Percentiles rank a stretch among this genome's conserved stretches.
Evolutionary conservation across 371 early-diverging fungal species (phyloP).

Genomic region (Coemansia sp.): DNA sequence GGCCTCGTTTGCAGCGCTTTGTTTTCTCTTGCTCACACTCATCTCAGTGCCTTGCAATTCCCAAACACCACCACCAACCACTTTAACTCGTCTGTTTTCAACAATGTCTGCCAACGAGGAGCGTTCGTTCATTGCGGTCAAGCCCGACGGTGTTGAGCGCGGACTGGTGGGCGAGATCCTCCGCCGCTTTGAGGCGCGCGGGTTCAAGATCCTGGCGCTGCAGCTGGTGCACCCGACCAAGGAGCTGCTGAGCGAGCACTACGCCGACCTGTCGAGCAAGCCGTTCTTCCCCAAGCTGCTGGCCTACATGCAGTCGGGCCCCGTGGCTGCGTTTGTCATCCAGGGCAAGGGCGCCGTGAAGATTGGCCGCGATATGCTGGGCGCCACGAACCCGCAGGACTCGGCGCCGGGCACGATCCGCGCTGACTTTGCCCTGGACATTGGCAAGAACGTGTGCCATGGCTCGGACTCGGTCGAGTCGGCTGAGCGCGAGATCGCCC

Average conservation of each 20-base stretch:
- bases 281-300: slow-evolving; percentile 96
- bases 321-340: slow-evolving; percentile 88
- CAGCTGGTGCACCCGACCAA: slow-evolving; percentile 75
- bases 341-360: slow-evolving; percentile 96
- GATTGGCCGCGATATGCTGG: slow-evolving; percentile 95
- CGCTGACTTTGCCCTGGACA: slow-evolving; percentile 96
- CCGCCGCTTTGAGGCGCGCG: slow-evolving; percentile 90
- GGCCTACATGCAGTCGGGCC: slow-evolving; percentile 73
- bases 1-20: slow-evolving; percentile 16
- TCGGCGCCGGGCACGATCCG: slow-evolving; percentile 99
- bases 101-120: slow-evolving; percentile 57
- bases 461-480: slow-evolving; percentile 98
- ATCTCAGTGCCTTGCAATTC: slow-evolving; percentile 7
- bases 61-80: slow-evolving; percentile 3
- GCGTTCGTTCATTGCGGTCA: slow-evolving; percentile 80
- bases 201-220: slow-evolving; percentile 81
- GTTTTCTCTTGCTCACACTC: slow-evolving; percentile 12
- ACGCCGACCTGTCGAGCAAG: slow-evolving; percentile 89
- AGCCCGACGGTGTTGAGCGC: slow-evolving; percentile 86
- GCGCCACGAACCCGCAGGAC: slow-evolving; percentile 91
- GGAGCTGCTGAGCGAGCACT: slow-evolving; percentile 93
- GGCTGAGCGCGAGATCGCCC: slow-evolving; percentile 95
- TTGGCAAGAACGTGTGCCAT: slow-evolving; percentile 97
- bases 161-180: slow-evolving; percentile 97
- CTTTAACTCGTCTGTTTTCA: neutral